Conservation (phyloP, 2,329 filamentous ascomycete genomes). For the Pseudogymnoascus sp. region DNA sequence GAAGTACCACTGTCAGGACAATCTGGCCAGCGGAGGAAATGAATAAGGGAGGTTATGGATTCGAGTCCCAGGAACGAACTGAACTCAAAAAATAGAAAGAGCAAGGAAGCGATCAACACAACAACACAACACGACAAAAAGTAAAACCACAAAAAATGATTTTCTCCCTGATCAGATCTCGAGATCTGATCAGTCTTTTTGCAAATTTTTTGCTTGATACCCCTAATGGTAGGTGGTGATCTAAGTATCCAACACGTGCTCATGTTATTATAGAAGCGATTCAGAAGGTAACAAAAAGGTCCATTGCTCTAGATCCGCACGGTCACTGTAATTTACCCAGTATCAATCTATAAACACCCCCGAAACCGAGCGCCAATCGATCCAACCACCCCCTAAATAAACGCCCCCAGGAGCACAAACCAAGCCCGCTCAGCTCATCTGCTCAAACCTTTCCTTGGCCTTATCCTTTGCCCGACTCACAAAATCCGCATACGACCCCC, state of each 20-base stretch:
- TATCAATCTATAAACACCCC: background rate
- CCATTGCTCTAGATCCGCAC: background rate
- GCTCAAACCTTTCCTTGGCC: conserved; percentile 57
- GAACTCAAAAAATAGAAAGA: background rate
- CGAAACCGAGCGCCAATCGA: background rate
- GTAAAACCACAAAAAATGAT: background rate
- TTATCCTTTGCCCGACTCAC: conserved; percentile 56
- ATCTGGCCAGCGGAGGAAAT: background rate
- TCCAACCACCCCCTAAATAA: background rate
- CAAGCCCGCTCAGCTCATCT: conserved; percentile 29
- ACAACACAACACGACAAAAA: background rate
- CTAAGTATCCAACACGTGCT: background rate
- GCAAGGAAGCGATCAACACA: background rate
- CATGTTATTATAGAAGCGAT: background rate
- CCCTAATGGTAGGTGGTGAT: background rate
- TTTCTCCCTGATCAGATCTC: background rate
- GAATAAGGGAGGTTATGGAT: background rate
- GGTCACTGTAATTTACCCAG: background rate
- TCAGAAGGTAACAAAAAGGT: background rate
- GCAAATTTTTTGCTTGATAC: background rate
- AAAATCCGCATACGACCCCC: conserved; percentile 52
- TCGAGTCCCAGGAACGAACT: background rate
- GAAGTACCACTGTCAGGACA: background rate
- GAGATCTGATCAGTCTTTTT: background rate
- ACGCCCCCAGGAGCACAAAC: background rate